Evolutionary conservation across 2,329 filamentous ascomycete genomes (phyloP), one percentile per base, ranked within the genome.

Genomic region (Saccharata proteae): DNA sequence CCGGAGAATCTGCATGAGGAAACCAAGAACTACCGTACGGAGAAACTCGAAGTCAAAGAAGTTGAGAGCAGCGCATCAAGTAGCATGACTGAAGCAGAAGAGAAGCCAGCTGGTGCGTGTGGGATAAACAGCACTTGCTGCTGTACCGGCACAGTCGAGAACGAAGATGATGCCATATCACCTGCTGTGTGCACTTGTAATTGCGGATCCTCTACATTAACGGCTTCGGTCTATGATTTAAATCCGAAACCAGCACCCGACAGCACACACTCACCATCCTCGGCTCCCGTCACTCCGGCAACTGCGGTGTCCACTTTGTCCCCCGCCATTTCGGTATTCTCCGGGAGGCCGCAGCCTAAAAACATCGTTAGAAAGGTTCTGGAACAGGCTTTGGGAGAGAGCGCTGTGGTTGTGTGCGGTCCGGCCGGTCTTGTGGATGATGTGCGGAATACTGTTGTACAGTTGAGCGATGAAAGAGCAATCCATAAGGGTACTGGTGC

Each of bases 401-500:
- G 64, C 18, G 72, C 67, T 0, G 68, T 79, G 0, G 65, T 76
- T 2, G 72, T 71, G 0, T 79, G 75, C 43, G 74, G 74, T 10
- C 71, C 71, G 0, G 47, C 52, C 2, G 64, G 67, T 0, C 45
- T 78, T 27, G 63, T 67, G 3, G 59, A 64, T n/a, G 61, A 69
- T 38, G 66, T 72, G 4, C 61, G 72, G 35, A 62, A 58, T 10
- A 63, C 58, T 34, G 70, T 71, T 1, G 70, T 69, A 3, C 57
- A 46, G 6, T 42, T 78, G 24, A 74, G 70, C 40, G 73, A 80
- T 47, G 74, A 79, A 49, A 58, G 74, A 17, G 74, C 71, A 3
- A 71, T 78, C 25, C 73, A 77, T 42, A 78, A 78, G 48, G 74
- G 74, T 2, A 77, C 69, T 0, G 73, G 72, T 0, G 74, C 74